These are phyloP conservation scores for Cordyceps farinosa DNA, from an alignment of 2,329 filamentous ascomycete species.

Conservation along the genomic window DNA sequence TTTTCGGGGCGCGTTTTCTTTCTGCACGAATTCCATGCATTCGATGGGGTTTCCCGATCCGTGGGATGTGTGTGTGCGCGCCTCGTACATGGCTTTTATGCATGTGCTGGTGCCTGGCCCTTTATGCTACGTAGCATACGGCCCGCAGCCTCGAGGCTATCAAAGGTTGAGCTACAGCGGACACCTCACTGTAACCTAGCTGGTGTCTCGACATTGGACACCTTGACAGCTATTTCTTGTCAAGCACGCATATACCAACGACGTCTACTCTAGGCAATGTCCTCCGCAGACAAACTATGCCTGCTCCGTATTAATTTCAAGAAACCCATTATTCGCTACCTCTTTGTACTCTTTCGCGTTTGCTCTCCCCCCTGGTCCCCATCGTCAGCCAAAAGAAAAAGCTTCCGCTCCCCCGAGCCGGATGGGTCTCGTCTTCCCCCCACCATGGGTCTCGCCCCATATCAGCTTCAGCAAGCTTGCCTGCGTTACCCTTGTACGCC, in stretches of 20 bases:
- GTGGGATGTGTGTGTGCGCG: no score
- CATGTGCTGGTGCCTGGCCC: background rate
- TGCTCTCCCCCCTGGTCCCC: background rate
- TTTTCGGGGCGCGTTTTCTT: background rate
- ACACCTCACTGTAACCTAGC: background rate
- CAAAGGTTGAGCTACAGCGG: background rate
- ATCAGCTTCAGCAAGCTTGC: background rate
- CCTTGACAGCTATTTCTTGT: background rate
- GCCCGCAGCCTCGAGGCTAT: no score
- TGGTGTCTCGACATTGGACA: background rate
- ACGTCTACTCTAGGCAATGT: background rate
- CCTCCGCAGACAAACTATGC: background rate
- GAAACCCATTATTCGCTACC: background rate
- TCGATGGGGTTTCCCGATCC: background rate
- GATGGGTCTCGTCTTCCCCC: conserved; percentile 10
- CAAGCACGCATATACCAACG: background rate
- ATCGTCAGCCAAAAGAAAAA: conserved; percentile 11
- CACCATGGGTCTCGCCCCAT: background rate
- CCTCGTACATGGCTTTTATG: no score
- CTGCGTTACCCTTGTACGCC: no score
- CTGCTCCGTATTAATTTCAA: background rate
- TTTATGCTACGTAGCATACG: background rate
- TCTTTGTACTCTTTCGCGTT: background rate
- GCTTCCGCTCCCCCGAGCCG: conserved; percentile 18
- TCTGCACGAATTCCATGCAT: background rate